Base-by-base conservation (phyloP, 352 stramenopile species). In the Phytophthora tentaculata region DNA sequence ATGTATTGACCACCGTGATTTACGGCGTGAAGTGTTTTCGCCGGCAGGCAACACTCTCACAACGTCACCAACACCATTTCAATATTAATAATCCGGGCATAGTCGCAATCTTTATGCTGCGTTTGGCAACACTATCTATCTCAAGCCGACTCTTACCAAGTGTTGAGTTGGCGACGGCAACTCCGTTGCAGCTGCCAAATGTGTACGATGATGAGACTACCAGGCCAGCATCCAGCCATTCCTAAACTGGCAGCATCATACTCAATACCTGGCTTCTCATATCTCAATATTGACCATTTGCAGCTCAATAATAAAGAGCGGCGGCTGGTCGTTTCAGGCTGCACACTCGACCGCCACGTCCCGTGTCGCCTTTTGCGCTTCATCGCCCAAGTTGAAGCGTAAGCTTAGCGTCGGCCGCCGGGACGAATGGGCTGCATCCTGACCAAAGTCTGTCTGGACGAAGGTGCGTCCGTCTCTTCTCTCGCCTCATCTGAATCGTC, bases 381-480 rank as follows among this genome's bases (percentile, higher is more conserved):
- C 28, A 32, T 56, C 29, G 60, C 17, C 29, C 19, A 43, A 56
- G 58, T 65, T 63, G 58, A 76, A 69, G 58, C 39, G 32, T 39
- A 32, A 32, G n/a, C n/a, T n/a, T 8, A 39, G 20, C 14, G 14
- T 6, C 50, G 10, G 17, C 1, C 44, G 35, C 13, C 41, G 29
- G 28, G 23, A 68, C 56, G 45, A 56, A 88, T 88, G 79, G 79
- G 79, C 62, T 88, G 79, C 70, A 78, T 88, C 50, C 60, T 85
- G 49, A 78, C 79, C 50, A 85, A 80, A 69, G 67, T 84, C 20
- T 85, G 76, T 64, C 51, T 69, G 17, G 70, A 80, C 16, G 77
- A 87, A 72, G 71, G 71, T 80, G 66, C 20, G 14, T 52, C 29
- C 51, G 55, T 29, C 41, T 68, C 35, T 60, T 62, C 48, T 69